Conservation (phyloP, 2,329 filamentous ascomycete species). For the Talaromyces sp. region DNA sequence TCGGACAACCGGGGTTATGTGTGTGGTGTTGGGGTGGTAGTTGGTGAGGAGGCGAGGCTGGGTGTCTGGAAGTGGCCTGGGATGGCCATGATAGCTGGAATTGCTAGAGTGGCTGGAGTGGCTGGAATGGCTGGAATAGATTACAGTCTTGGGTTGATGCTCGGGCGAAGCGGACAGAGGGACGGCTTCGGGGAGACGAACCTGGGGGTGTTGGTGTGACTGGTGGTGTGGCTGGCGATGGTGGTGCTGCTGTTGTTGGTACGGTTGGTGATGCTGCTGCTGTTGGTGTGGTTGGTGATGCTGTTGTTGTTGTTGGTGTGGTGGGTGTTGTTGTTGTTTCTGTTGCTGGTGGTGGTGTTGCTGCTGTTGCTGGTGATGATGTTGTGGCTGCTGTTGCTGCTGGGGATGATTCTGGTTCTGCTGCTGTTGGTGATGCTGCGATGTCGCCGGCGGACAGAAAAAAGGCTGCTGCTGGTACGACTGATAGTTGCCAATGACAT, state of each 20-base stretch:
- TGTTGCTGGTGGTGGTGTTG: not conserved
- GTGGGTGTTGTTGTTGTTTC: not conserved
- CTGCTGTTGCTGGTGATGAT: not conserved
- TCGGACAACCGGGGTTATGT: not conserved
- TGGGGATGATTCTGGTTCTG: not conserved
- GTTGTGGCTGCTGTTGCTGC: not conserved
- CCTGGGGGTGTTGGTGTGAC: not conserved
- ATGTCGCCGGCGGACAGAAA: constrained; percentile 4
- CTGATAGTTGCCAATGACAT: constrained; percentile 24
- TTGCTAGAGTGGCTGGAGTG: not conserved
- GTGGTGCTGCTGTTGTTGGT: constrained; percentile 20
- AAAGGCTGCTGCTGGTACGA: constrained; percentile 31
- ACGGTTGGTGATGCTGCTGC: not conserved
- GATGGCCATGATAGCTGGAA: not conserved
- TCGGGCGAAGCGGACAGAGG: not conserved
- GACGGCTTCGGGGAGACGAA: not conserved
- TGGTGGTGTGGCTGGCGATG: constrained; percentile 13
- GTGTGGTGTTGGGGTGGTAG: not conserved
- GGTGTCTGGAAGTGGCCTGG: not conserved
- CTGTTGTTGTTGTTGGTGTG: constrained; percentile 1
- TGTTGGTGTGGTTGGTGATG: not conserved
- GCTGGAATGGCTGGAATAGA: not conserved
- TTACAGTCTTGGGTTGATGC: not conserved
- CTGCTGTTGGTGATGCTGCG: constrained; percentile 1
- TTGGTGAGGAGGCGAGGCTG: not conserved